Evolutionary conservation across 2,329 filamentous ascomycete species (phyloP).

Genomic region (Ascochyta fabae): DNA sequence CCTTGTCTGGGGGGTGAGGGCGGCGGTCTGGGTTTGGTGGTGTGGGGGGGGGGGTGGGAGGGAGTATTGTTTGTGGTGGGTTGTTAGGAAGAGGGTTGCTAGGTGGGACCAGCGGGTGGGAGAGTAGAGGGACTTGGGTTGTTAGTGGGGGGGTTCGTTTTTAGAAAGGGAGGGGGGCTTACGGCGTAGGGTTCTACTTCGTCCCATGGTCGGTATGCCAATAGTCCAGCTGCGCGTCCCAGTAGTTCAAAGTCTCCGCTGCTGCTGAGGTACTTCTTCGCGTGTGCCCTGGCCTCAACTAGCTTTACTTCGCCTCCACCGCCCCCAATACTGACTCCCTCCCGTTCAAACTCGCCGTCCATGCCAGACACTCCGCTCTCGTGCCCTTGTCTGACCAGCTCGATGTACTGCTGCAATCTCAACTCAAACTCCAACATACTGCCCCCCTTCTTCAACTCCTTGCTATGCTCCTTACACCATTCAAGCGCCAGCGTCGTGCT

Average conservation of each 20-base stretch:
- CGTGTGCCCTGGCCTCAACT: slow-evolving; percentile 79
- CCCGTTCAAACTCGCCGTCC: slow-evolving; percentile 56
- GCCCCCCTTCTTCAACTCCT: slow-evolving; percentile 86
- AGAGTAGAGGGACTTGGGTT: slow-evolving; percentile 72
- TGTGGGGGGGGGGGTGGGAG: slow-evolving; percentile 80
- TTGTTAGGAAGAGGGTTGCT: slow-evolving; percentile 79
- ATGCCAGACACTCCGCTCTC: slow-evolving; percentile 35
- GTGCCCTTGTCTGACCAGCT: slow-evolving; percentile 73
- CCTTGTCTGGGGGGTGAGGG: no score
- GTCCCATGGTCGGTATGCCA: slow-evolving; percentile 74
- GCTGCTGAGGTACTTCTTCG: slow-evolving; percentile 78
- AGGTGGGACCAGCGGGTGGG: slow-evolving; percentile 75
- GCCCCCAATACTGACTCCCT: slow-evolving; percentile 65
- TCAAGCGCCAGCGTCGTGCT: slow-evolving; percentile 79
- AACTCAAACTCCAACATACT: slow-evolving; percentile 92
- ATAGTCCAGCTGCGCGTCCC: slow-evolving; percentile 77
- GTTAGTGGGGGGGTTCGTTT: no score
- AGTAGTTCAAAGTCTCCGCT: slow-evolving; percentile 72
- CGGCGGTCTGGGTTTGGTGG: no score
- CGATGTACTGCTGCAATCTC: slow-evolving; percentile 92
- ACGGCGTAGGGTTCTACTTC: slow-evolving; percentile 66
- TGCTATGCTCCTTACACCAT: slow-evolving; percentile 95
- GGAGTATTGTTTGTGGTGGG: slow-evolving; percentile 84
- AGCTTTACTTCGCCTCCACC: slow-evolving; percentile 60
- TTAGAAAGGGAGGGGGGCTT: slow-evolving; percentile 21